Conservation (phyloP, 306 rosid genomes). For the Trifolium dubium region DNA sequence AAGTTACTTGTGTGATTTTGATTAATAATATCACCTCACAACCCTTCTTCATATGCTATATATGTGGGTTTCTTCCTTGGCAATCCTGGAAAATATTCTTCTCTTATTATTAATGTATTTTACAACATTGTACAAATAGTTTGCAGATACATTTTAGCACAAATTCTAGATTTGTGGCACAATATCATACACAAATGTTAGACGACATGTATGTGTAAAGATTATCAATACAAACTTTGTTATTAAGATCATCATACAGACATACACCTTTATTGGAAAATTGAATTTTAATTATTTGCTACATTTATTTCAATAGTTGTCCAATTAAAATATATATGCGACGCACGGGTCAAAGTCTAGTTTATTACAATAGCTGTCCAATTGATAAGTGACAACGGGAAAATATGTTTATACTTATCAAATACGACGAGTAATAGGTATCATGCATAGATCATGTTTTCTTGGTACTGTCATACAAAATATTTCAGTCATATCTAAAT, state of each 20-base stretch:
- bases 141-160: neutral
- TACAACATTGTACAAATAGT: slow-evolving; percentile 4
- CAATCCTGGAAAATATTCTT: slow-evolving; percentile 93
- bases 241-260: too few relatives aligned
- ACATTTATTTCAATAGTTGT: too few relatives aligned
- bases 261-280: too few relatives aligned
- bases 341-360: too few relatives aligned
- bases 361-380: too few relatives aligned
- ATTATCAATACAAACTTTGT: too few relatives aligned
- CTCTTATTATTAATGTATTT: slow-evolving; percentile 57
- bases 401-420: neutral
- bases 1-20: neutral
- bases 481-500: neutral
- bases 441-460: neutral
- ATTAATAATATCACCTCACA: neutral
- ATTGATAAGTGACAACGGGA: too few relatives aligned
- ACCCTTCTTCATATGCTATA: neutral
- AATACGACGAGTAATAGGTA: neutral
- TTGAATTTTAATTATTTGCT: too few relatives aligned
- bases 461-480: neutral
- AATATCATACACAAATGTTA: too few relatives aligned
- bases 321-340: too few relatives aligned
- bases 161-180: neutral
- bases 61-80: slow-evolving; percentile 92
- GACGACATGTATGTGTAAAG: too few relatives aligned